phyloP scores from a whole-genome alignment of 305 asterid genomes.

The Vinca major region DNA sequence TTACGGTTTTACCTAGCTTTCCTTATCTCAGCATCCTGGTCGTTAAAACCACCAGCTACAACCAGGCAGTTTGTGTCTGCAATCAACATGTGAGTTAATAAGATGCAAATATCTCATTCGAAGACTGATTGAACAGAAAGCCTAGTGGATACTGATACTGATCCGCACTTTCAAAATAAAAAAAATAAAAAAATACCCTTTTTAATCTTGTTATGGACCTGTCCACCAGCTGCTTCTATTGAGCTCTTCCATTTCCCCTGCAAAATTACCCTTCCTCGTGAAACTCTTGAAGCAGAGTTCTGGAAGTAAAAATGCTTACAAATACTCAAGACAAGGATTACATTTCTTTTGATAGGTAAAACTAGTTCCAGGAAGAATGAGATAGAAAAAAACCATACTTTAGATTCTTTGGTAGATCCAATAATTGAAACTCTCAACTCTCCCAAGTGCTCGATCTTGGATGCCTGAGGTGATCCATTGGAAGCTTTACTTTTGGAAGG shows the following conservation, averaged over 20 bases:
- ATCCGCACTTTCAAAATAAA: neutral
- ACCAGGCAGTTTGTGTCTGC: slow-evolving; percentile 81
- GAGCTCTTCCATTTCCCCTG: slow-evolving; percentile 66
- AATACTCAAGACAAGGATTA: neutral
- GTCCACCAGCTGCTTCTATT: slow-evolving; percentile 77
- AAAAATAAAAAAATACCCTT: slow-evolving; percentile 37
- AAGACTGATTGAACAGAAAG: slow-evolving; percentile 16
- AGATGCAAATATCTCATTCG: neutral
- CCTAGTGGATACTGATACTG: slow-evolving; percentile 15
- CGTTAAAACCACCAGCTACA: slow-evolving; percentile 39
- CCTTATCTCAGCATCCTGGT: slow-evolving; percentile 51
- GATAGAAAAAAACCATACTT: slow-evolving; percentile 31
- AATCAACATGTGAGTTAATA: slow-evolving; percentile 19
- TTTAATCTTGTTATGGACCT: slow-evolving; percentile 50
- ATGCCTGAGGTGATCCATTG: slow-evolving; percentile 25
- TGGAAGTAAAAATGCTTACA: neutral
- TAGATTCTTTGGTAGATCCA: slow-evolving; percentile 41
- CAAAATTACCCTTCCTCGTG: slow-evolving; percentile 7
- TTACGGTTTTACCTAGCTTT: slow-evolving; percentile 83
- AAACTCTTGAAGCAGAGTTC: slow-evolving; percentile 2
- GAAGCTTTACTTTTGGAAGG: slow-evolving; percentile 39
- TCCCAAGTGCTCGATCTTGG: slow-evolving; percentile 47
- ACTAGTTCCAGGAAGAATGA: neutral
- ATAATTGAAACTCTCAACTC: slow-evolving; percentile 53
- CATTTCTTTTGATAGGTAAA: neutral